These are phyloP conservation scores for Urostyla sp. DNA, from an alignment of 73 alveolate species.

Conservation along the genomic window DNA sequence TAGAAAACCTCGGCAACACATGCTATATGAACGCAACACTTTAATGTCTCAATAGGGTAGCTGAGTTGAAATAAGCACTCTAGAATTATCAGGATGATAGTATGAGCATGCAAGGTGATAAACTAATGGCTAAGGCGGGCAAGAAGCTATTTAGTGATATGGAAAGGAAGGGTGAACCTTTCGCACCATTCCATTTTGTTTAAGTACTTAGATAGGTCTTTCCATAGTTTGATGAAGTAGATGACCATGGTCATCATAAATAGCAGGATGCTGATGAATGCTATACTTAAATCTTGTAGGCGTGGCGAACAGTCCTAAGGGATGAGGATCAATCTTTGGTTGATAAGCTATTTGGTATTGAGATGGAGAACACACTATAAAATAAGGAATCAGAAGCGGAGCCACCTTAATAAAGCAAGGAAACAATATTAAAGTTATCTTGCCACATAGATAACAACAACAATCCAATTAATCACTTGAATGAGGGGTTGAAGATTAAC, in stretches of 20 bases:
- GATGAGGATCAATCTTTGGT: slow-evolving; percentile 83
- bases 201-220: slow-evolving; percentile 78
- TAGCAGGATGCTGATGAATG: slow-evolving; percentile 99
- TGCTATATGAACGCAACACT: slow-evolving; percentile 97
- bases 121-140: slow-evolving; percentile 74
- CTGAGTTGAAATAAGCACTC: slow-evolving; percentile 85
- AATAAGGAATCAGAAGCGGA: slow-evolving; percentile 85
- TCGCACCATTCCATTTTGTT: slow-evolving; percentile 81
- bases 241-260: slow-evolving; percentile 85
- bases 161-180: slow-evolving; percentile 83
- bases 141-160: slow-evolving; percentile 76
- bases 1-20: slow-evolving; percentile 97
- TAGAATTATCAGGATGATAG: slow-evolving; percentile 58
- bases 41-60: slow-evolving; percentile 90
- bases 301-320: slow-evolving; percentile 70
- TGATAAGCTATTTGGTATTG: slow-evolving; percentile 91
- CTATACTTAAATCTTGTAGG: slow-evolving; percentile 78
- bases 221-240: slow-evolving; percentile 96
- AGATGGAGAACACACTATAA: slow-evolving; percentile 80
- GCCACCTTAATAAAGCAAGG: slow-evolving; percentile 72
- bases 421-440: slow-evolving; percentile 74
- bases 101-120: slow-evolving; percentile 9
- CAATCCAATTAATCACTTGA: slow-evolving; percentile 86
- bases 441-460: slow-evolving; percentile 93
- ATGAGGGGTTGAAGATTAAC: slow-evolving; percentile 93